These are phyloP conservation scores for Sphagnum fallax DNA, from an alignment of 228 moss, liverwort and hornwort species.

Conservation along the genomic window DNA sequence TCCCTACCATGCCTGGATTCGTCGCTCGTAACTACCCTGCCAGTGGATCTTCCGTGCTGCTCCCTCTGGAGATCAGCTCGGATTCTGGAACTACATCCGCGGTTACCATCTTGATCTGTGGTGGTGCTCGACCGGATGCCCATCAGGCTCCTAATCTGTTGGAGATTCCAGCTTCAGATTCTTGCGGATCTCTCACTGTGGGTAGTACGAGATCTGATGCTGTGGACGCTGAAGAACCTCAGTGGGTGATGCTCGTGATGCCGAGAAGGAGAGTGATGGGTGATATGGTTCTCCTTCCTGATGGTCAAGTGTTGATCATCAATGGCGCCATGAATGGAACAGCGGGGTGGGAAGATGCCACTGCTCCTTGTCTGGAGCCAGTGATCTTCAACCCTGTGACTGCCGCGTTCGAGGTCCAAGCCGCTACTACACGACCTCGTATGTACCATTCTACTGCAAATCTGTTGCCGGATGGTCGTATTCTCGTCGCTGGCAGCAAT, in stretches of 20 bases:
- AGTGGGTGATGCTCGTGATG: conserved; percentile 36
- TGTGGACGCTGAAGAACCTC: neutral
- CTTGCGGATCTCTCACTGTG: conserved; percentile 24
- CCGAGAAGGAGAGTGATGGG: conserved; percentile 23
- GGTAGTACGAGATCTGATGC: neutral
- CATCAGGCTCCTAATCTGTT: neutral
- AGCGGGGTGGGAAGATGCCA: conserved; percentile 20
- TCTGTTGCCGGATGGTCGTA: conserved; percentile 20
- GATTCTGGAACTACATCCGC: conserved; percentile 6
- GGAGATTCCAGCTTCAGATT: conserved; percentile 3
- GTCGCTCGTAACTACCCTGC: conserved; percentile 28
- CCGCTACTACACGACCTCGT: conserved; percentile 12
- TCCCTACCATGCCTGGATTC: conserved; percentile 15
- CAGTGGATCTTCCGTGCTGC: conserved; percentile 42
- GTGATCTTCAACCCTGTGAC: conserved; percentile 9
- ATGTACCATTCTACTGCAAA: conserved; percentile 30
- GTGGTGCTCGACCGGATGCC: conserved; percentile 15
- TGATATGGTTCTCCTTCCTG: conserved; percentile 34
- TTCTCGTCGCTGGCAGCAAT: conserved; percentile 31
- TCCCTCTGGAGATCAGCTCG: conserved; percentile 21
- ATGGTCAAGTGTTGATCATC: conserved; percentile 19
- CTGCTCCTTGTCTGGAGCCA: conserved; percentile 12
- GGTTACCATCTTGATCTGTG: conserved; percentile 33
- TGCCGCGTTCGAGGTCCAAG: conserved; percentile 5
- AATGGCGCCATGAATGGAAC: conserved; percentile 45